Evolutionary conservation across 345 rosid species (phyloP), one percentile per base, ranked within the genome.

Genomic region (Eucalyptus leucophloia): DNA sequence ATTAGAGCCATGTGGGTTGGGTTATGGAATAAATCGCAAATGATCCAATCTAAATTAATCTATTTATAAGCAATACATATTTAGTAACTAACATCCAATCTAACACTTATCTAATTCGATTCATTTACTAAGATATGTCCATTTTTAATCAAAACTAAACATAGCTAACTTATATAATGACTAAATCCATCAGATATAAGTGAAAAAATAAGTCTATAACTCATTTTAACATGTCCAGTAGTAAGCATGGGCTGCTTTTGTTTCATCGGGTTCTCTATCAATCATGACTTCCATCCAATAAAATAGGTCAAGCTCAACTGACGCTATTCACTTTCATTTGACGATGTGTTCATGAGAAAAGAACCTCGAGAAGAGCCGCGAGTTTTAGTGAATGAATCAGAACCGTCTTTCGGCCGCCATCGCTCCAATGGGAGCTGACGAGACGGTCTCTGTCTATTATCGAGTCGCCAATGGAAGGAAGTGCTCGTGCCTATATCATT

Each of bases 221-320:
- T 23, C 62, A 56, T 56, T 56, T 56, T 24, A 53, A 0, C 26
- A 21, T 0, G 58, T 56, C 13, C 0, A 56, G 6, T 24, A 56
- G 30, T 56, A 0, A 9, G 30, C 30, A 53, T 56, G 28, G 12
- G 23, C 23, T 32, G 42, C 40, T 17, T 67, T 34, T 5, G 23
- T 19, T 69, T 32, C 80, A 32, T 17, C 0, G 24, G 80, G 24
- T 69, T 60, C 28, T 28, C 80, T 9, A 17, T 69, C 7, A n/a
- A 67, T 67, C 80, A 3, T 32, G 80, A 67, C 12, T 67, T 67
- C 42, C 80, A 32, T 69, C 4, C 42, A 9, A 17, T 69, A 34
- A 69, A 34, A 69, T 69, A 69, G 42, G 80, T 32, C 42, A 12
- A 32, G 80, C 80, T 69, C 80, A 16, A 32, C 13, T 8, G 80